Conservation (phyloP, 306 rosid genomes). For the Pterocarpus macrocarpus region DNA sequence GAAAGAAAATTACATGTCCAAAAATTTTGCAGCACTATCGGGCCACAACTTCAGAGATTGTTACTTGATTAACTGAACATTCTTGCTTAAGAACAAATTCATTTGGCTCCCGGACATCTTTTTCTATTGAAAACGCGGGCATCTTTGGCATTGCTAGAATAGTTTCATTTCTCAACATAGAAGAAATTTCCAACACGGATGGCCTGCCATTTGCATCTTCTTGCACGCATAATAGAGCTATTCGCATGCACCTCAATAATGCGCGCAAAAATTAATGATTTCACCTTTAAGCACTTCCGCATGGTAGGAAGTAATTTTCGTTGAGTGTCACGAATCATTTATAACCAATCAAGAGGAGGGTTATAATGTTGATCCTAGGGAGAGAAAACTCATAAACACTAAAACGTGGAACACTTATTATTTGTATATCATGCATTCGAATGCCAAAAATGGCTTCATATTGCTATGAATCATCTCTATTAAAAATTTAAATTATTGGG, state of each 20-base stretch:
- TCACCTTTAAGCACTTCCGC: too few relatives aligned
- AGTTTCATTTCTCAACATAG: conserved; percentile 50
- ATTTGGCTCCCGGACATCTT: neutral
- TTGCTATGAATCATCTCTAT: too few relatives aligned
- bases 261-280: neutral
- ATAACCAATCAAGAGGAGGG: too few relatives aligned
- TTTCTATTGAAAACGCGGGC: conserved; percentile 44
- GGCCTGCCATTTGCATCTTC: conserved; percentile 53
- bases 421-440: too few relatives aligned
- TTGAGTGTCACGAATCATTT: too few relatives aligned
- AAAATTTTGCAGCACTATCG: conserved; percentile 15
- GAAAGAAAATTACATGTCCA: neutral
- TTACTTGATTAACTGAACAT: conserved; percentile 25
- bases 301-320: too few relatives aligned
- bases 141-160: conserved; percentile 12
- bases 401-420: too few relatives aligned
- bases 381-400: too few relatives aligned
- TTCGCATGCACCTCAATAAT: conserved; percentile 47
- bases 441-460: too few relatives aligned
- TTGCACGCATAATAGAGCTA: conserved; percentile 55
- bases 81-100: neutral
- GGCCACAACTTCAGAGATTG: conserved; percentile 10
- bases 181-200: conserved; percentile 47
- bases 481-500: too few relatives aligned
- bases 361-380: too few relatives aligned